These are phyloP conservation scores for Malassezia nana DNA, from an alignment of 1,284 basidiomycete genomes.

Conservation along the genomic window DNA sequence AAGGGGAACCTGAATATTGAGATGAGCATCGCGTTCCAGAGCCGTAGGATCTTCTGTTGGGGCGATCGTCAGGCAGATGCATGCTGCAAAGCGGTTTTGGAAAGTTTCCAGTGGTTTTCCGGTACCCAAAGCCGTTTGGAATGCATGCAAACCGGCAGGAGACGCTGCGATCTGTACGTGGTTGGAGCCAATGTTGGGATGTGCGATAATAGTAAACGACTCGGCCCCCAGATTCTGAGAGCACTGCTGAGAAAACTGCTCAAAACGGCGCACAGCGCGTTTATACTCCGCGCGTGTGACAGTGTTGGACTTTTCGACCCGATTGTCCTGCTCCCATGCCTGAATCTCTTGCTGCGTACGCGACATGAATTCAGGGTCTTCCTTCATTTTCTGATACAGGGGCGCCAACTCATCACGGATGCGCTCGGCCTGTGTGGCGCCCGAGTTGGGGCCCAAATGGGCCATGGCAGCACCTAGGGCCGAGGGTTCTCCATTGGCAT, in stretches of 20 bases:
- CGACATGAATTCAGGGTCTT: conserved; percentile 16
- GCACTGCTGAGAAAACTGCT: conserved; percentile 17
- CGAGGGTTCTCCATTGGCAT: conserved; percentile 5
- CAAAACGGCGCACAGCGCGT: conserved; percentile 19
- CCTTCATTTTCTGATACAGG: conserved; percentile 20
- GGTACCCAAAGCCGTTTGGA: conserved; percentile 16
- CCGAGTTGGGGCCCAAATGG: background rate
- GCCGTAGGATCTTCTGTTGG: conserved; percentile 12
- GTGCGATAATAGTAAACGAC: conserved; percentile 19
- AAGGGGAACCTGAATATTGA: conserved; percentile 16
- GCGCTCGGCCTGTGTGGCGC: conserved; percentile 11
- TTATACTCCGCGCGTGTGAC: conserved; percentile 18
- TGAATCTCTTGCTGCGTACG: conserved; percentile 17
- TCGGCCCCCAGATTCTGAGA: conserved; percentile 19
- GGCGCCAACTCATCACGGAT: conserved; percentile 20
- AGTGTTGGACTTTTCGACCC: conserved; percentile 11
- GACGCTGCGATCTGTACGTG: conserved; percentile 19
- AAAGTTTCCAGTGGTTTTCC: conserved; percentile 17
- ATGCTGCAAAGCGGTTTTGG: conserved; percentile 18
- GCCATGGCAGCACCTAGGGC: conserved; percentile 4
- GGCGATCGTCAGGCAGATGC: conserved; percentile 18
- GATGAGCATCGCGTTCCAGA: conserved; percentile 13
- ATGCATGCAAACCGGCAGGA: conserved; percentile 15
- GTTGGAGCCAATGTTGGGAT: conserved; percentile 18
- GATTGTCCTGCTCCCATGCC: conserved; percentile 17